Evolutionary conservation across 2,329 filamentous ascomycete genomes (phyloP), one percentile per base, ranked within the genome.

Genomic region (Penicillium hesseltinei): DNA sequence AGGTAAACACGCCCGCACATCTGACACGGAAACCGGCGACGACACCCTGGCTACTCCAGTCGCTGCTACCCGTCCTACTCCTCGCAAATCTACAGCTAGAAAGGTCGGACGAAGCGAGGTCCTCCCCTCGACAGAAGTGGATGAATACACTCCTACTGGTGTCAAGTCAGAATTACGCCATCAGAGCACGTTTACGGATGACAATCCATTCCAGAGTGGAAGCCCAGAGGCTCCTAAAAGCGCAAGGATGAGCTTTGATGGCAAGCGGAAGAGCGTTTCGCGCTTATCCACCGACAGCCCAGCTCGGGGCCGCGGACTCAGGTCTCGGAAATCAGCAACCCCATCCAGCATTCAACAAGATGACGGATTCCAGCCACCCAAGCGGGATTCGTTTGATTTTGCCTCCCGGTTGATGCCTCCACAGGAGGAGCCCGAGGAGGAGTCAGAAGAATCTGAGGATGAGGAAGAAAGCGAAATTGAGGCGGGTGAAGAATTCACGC

Each of bases 201-300:
- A 97, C 53, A 97, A 97, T 68, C 92, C 93, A 0, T 97, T 97
- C 71, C 93, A 97, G 73, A 90, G 89, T 70, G 89, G 91, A 40
- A 89, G 88, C 6, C 71, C 77, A 1, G 75, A 80, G 29, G 79
- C 71, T 78, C 80, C 29, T 76, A 82, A 23, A 76, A 59, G 67
- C 13, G 64, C 69, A 29, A 66, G 64, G 19, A 56, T 62, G 8
- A 66, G 66, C 56, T 58, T 58, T 53, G 71, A 71, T 66, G 67
- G 83, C 74, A 74, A 82, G 65, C 75, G 84, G 46, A 82, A 79
- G 58, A 87, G 83, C 10, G 63, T 72, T 62, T 62, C 82, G 71
- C 50, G 79, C 71, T 53, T 79, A 70, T 73, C 72, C 27, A 62
- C 66, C 15, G 67, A 71, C 48, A 70, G 66, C 46, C 65, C 66